Evolutionary conservation across 1,284 basidiomycete genomes (phyloP).

Genomic region (Phlebopus sp.): DNA sequence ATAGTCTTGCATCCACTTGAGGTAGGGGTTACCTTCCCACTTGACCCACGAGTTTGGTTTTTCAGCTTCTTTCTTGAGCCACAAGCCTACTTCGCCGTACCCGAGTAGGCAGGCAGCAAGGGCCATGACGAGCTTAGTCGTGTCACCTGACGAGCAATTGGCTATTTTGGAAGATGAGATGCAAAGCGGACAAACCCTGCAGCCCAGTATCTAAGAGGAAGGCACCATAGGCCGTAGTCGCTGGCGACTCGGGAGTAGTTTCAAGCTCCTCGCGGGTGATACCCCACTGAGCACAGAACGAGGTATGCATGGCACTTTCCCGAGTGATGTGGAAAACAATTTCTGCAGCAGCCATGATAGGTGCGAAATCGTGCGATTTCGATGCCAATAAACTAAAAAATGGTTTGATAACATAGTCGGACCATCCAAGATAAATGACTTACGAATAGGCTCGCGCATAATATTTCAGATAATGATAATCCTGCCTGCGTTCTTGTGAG

Average conservation of each 20-base stretch:
- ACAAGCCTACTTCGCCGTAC: conserved; percentile 93
- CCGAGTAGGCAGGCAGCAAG: conserved; percentile 87
- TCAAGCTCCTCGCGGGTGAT: conserved; percentile 61
- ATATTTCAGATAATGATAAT: conserved; percentile 76
- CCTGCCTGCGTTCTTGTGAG: conserved; percentile 49
- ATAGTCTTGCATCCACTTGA: conserved; percentile 84
- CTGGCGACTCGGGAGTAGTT: conserved; percentile 59
- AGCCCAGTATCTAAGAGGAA: conserved; percentile 79
- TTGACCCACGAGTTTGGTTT: conserved; percentile 52
- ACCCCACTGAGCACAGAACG: conserved; percentile 71
- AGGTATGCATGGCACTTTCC: conserved; percentile 74
- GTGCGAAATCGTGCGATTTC: conserved; percentile 67
- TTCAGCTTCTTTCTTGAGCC: conserved; percentile 59
- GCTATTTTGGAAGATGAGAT: background rate
- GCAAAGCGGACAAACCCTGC: conserved; percentile 44
- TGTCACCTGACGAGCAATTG: conserved; percentile 50
- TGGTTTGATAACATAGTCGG: background rate
- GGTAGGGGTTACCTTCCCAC: conserved; percentile 70
- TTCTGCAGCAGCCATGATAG: conserved; percentile 64
- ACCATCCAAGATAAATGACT: conserved; percentile 14
- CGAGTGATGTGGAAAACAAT: conserved; percentile 65
- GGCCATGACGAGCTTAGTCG: conserved; percentile 74
- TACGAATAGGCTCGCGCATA: conserved; percentile 75
- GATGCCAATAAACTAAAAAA: conserved; percentile 65
- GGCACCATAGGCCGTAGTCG: conserved; percentile 83